Evolutionary conservation across 352 stramenopile genomes (phyloP).

Genomic region (Phytophthora rubi): DNA sequence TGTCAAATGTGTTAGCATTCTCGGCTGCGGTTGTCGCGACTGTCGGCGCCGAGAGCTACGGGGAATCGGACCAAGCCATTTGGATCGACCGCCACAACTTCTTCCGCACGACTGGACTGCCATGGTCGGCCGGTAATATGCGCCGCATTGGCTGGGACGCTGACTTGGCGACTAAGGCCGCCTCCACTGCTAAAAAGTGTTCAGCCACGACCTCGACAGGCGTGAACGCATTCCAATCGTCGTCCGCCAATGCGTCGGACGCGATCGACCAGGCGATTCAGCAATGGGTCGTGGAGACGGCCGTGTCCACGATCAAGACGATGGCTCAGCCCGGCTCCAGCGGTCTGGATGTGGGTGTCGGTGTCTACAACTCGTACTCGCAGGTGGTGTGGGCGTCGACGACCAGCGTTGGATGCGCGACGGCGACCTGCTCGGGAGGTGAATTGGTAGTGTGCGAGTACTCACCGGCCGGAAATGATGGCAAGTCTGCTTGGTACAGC

Average conservation of each 20-base stretch:
- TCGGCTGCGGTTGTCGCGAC: conserved; percentile 9
- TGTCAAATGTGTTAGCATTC: conserved; percentile 16
- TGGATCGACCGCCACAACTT: conserved; percentile 80
- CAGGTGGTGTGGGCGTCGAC: conserved; percentile 71
- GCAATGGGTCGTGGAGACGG: conserved; percentile 60
- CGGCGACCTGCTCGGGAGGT: conserved; percentile 45
- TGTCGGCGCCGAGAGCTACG: conserved; percentile 30
- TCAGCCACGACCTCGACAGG: conserved; percentile 40
- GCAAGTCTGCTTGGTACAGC: conserved; percentile 56
- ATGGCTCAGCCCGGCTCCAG: conserved; percentile 48
- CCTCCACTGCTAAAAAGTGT: conserved; percentile 41
- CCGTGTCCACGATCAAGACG: conserved; percentile 43
- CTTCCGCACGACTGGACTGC: conserved; percentile 69
- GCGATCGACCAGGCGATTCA: conserved; percentile 57
- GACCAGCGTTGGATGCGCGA: conserved; percentile 64
- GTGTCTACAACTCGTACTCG: conserved; percentile 80
- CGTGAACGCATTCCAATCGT: conserved; percentile 51
- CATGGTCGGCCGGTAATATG: conserved; percentile 70
- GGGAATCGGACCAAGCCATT: conserved; percentile 49
- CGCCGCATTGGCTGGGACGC: conserved; percentile 64
- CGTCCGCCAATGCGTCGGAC: conserved; percentile 25
- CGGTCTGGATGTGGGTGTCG: conserved; percentile 51
- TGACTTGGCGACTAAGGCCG: conserved; percentile 45
- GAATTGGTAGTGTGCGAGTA: conserved; percentile 68
- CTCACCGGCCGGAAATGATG: conserved; percentile 54